Percentiles rank a stretch among this genome's conserved stretches.
phyloP scores from a whole-genome alignment of 1,284 basidiomycete genomes.

The Irpex lacteus region DNA sequence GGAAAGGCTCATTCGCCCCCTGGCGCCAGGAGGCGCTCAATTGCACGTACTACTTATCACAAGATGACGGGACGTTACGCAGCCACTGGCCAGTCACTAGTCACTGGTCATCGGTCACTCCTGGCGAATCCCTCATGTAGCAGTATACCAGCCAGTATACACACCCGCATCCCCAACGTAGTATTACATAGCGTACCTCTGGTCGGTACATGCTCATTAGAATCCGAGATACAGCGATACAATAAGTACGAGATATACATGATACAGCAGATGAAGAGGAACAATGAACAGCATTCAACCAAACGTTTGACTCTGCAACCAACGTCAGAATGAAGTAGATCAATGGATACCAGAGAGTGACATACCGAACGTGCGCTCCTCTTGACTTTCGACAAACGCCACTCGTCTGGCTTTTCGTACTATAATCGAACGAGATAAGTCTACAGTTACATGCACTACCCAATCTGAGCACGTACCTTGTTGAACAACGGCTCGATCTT shows the following conservation, averaged over 20 bases:
- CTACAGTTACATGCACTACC: too few species aligned
- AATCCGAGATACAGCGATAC: background rate
- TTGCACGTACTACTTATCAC: too few species aligned
- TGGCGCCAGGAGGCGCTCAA: too few species aligned
- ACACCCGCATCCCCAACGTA: background rate
- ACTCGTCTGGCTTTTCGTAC: slow-evolving; percentile 89
- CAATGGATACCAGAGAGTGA: slow-evolving; percentile 17
- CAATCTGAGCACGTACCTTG: slow-evolving; percentile 39
- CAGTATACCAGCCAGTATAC: too few species aligned
- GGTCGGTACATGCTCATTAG: background rate
- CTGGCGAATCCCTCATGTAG: too few species aligned
- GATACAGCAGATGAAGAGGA: slow-evolving; percentile 3
- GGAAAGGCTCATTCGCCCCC: too few species aligned
- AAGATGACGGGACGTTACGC: too few species aligned
- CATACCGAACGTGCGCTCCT: slow-evolving; percentile 80
- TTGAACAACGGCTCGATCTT: slow-evolving; percentile 94
- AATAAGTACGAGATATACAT: background rate
- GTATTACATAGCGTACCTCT: background rate
- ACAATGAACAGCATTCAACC: slow-evolving; percentile 41
- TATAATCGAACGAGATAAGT: slow-evolving; percentile 13
- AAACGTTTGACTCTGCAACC: slow-evolving; percentile 72
- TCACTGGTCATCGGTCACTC: too few species aligned
- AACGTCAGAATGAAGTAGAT: background rate
- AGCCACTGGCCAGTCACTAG: too few species aligned
- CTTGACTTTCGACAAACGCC: slow-evolving; percentile 87